Evolutionary conservation across 2,329 filamentous ascomycete genomes (phyloP).

Genomic region (Calcarisporium arbuscula): DNA sequence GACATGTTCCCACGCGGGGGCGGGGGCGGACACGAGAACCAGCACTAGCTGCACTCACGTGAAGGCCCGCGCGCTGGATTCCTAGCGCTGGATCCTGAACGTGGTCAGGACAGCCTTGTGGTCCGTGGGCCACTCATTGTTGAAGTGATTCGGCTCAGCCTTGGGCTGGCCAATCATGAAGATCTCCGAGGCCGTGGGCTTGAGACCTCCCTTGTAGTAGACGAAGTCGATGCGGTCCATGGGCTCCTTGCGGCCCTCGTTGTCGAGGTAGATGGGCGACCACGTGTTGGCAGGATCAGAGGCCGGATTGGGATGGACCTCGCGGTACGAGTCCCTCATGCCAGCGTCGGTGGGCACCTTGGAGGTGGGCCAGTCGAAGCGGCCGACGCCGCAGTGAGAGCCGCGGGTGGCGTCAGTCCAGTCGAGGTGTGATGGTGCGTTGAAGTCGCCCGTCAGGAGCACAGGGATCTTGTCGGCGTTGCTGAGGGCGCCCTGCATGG

Average conservation of each 20-base stretch:
- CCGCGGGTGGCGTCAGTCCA: constrained; percentile 26
- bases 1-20: too few relatives aligned
- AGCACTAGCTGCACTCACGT: too few relatives aligned
- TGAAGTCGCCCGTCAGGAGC: constrained; percentile 34
- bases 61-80: too few relatives aligned
- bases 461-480: constrained; percentile 26
- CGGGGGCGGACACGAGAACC: too few relatives aligned
- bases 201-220: constrained; percentile 29
- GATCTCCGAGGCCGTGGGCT: constrained; percentile 21
- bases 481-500: constrained; percentile 24
- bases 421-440: constrained; percentile 37
- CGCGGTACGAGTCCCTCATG: constrained; percentile 33
- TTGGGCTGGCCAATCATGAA: constrained; percentile 27
- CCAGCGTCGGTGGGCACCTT: constrained; percentile 25
- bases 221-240: constrained; percentile 37
- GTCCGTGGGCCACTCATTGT: constrained; percentile 37
- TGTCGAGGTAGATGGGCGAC: constrained; percentile 31
- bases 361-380: constrained; percentile 33
- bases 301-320: constrained; percentile 27
- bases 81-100: too few relatives aligned
- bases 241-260: constrained; percentile 27
- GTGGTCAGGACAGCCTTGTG: constrained; percentile 27
- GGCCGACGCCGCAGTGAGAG: constrained; percentile 28
- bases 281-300: constrained; percentile 29
- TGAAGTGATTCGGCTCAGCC: constrained; percentile 23